Evolutionary conservation across 2,329 filamentous ascomycete genomes (phyloP).

Genomic region (Colletotrichum incanum): DNA sequence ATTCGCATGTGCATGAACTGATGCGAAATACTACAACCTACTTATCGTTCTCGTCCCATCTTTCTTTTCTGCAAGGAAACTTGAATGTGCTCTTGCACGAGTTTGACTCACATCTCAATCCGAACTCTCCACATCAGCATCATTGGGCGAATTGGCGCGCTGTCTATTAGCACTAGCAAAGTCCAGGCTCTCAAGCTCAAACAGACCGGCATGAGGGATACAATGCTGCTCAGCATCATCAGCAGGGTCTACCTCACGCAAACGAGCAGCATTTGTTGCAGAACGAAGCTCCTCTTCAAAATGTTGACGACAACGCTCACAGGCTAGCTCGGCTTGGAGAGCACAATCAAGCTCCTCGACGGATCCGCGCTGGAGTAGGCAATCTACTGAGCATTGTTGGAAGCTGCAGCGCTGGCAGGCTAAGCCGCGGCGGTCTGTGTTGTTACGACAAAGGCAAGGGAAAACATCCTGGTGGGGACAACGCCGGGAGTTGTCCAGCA

Average conservation of each 20-base stretch:
- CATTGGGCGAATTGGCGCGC: too few species aligned
- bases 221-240: neutral
- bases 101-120: too few species aligned
- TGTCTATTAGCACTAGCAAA: neutral
- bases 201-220: neutral
- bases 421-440: neutral
- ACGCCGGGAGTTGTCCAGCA: neutral
- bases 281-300: neutral
- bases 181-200: too few species aligned
- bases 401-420: slow-evolving; percentile 6
- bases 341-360: neutral
- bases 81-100: neutral
- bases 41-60: neutral
- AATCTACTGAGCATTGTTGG: neutral
- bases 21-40: slow-evolving; percentile 9
- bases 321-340: neutral
- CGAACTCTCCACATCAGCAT: neutral
- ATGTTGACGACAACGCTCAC: neutral
- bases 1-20: neutral
- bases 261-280: neutral
- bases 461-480: slow-evolving; percentile 15
- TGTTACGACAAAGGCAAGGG: slow-evolving; percentile 27
- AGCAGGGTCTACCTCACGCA: neutral
- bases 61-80: neutral
- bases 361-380: neutral